Percentiles rank a stretch among this genome's conserved stretches.
Evolutionary conservation across 768 basidiomycete genomes (phyloP).

Genomic region (Russula sp.): DNA sequence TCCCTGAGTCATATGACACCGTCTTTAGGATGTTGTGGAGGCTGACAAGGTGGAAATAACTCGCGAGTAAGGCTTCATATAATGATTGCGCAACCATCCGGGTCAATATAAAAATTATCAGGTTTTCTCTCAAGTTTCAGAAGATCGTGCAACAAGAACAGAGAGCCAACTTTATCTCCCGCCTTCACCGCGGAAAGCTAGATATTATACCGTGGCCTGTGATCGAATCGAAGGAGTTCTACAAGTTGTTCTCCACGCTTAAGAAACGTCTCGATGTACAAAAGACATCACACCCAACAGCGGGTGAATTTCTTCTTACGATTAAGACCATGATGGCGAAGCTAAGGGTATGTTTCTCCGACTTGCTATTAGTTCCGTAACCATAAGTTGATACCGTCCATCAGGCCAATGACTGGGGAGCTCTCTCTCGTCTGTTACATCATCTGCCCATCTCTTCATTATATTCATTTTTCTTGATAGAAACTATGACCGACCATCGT

Average conservation of each 20-base stretch:
- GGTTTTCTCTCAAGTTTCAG: conserved; percentile 52
- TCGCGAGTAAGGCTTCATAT: conserved; percentile 40
- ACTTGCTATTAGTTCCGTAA: no score
- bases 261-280: conserved; percentile 46
- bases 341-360: neutral
- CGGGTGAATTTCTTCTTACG: conserved; percentile 40
- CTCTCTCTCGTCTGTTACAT: conserved; percentile 48
- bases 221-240: conserved; percentile 56
- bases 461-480: conserved; percentile 26
- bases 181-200: conserved; percentile 48
- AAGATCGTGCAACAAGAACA: conserved; percentile 57
- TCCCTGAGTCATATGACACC: neutral
- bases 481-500: conserved; percentile 46
- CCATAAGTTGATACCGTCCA: neutral
- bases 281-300: conserved; percentile 41
- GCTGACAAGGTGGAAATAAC: conserved; percentile 53
- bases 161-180: conserved; percentile 57
- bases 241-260: conserved; percentile 43
- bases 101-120: conserved; percentile 23
- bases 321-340: conserved; percentile 19
- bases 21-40: conserved; percentile 52
- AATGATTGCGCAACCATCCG: neutral
- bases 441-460: neutral
- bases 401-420: conserved; percentile 60
- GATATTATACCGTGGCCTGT: conserved; percentile 63